phyloP scores from a whole-genome alignment of 768 basidiomycete species.

The Dictyophora rubrovolvata region DNA sequence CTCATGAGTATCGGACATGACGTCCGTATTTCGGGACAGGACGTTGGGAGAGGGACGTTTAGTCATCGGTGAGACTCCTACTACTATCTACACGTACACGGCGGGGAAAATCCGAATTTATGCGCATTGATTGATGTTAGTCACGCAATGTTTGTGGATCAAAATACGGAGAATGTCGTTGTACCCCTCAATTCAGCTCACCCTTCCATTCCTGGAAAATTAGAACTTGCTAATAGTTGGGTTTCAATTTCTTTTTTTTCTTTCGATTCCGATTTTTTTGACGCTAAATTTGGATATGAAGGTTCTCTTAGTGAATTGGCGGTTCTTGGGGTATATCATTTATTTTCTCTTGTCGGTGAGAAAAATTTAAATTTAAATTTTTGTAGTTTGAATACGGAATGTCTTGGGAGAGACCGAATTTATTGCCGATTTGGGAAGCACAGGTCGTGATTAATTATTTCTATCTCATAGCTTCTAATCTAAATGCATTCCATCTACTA shows the following conservation, averaged over 20 bases:
- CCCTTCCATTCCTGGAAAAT: slow-evolving; percentile 43
- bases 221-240: slow-evolving; percentile 82
- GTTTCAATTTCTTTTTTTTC: slow-evolving; percentile 14
- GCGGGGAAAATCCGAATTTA: slow-evolving; percentile 7
- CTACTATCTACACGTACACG: background rate
- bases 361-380: background rate
- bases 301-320: slow-evolving; percentile 86
- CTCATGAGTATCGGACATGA: slow-evolving; percentile 75
- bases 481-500: slow-evolving; percentile 17
- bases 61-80: slow-evolving; percentile 56
- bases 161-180: slow-evolving; percentile 65
- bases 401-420: slow-evolving; percentile 76
- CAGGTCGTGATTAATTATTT: slow-evolving; percentile 37
- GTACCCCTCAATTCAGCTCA: slow-evolving; percentile 74
- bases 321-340: slow-evolving; percentile 62
- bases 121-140: slow-evolving; percentile 19
- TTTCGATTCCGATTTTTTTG: background rate
- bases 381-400: slow-evolving; percentile 79
- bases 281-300: slow-evolving; percentile 17
- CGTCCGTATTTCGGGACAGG: slow-evolving; percentile 86
- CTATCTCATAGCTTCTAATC: background rate
- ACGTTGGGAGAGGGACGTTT: slow-evolving; percentile 86
- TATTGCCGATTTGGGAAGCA: slow-evolving; percentile 87
- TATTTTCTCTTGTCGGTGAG: background rate
- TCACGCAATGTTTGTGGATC: slow-evolving; percentile 90